Evolutionary conservation across 2,329 filamentous ascomycete genomes (phyloP).

Genomic region (Epichloe hybrida): DNA sequence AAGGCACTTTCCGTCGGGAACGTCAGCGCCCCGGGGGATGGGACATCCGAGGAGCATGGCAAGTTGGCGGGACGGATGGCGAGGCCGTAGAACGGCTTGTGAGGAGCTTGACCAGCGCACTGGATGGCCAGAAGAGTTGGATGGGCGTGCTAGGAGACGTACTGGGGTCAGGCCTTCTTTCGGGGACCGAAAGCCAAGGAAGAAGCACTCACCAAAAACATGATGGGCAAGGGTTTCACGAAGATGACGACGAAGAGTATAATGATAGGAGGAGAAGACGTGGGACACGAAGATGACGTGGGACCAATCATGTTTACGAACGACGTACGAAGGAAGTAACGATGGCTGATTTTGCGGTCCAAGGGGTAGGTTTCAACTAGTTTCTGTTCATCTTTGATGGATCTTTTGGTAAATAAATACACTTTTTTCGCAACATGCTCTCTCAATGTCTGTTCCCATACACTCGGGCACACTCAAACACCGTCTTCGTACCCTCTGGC

Average conservation of each 20-base stretch:
- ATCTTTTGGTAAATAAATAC: no score
- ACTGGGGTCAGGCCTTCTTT: constrained; percentile 12
- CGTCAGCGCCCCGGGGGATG: constrained; percentile 21
- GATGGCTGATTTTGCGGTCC: no score
- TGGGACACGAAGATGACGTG: background rate
- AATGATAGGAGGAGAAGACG: background rate
- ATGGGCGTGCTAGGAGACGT: constrained; percentile 18
- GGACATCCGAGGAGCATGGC: constrained; percentile 30
- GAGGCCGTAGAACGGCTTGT: constrained; percentile 25
- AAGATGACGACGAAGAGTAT: constrained; percentile 9
- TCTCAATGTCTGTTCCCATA: no score
- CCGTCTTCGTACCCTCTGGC: no score
- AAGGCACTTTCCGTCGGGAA: constrained; percentile 29
- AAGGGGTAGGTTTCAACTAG: no score
- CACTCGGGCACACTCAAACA: no score
- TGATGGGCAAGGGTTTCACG: constrained; percentile 3
- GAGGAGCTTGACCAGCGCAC: constrained; percentile 14
- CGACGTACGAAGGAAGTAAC: no score
- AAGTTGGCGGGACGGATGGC: constrained; percentile 29
- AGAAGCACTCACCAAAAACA: background rate
- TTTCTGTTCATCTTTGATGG: no score
- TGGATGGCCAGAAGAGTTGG: constrained; percentile 20
- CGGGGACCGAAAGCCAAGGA: constrained; percentile 4
- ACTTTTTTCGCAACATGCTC: no score
- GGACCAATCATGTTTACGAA: no score